Conservation (phyloP, 441 rosid genomes). For the California macrophylla region DNA sequence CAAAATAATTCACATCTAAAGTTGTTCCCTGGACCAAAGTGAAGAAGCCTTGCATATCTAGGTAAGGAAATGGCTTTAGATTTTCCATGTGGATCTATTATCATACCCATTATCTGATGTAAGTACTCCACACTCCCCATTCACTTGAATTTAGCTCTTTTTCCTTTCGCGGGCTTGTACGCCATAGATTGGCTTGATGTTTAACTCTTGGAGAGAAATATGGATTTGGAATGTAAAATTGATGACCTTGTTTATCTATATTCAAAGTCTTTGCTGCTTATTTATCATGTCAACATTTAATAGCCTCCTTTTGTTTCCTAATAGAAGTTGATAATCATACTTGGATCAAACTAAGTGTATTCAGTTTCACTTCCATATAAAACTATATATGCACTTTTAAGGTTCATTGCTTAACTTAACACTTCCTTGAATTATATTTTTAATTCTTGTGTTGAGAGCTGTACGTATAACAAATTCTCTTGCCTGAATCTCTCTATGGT, state of each 20-base stretch:
- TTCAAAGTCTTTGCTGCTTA: not conserved
- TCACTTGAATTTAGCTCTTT: not conserved
- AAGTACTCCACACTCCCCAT: not conserved
- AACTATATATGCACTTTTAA: not conserved
- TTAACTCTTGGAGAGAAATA: not conserved
- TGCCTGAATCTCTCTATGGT: not conserved
- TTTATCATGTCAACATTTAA: not conserved
- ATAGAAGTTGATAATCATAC: not conserved
- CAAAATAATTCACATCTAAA: slow-evolving; percentile 19
- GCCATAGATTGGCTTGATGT: not conserved
- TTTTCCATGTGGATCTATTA: not conserved
- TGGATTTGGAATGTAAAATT: not conserved
- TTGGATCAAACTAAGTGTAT: not conserved
- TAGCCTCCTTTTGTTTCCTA: not conserved
- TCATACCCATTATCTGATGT: not conserved
- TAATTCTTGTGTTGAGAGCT: not conserved
- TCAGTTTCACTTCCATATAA: not conserved
- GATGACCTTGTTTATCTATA: not conserved
- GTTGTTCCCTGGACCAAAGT: slow-evolving; percentile 19
- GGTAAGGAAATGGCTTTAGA: slow-evolving; percentile 6
- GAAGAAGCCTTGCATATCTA: slow-evolving; percentile 28
- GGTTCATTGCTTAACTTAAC: not conserved
- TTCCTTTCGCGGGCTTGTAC: not conserved
- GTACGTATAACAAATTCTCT: not conserved
- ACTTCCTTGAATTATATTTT: not conserved